Conservation (phyloP, 2,329 filamentous ascomycete genomes). For the Calonectria honghensis region DNA sequence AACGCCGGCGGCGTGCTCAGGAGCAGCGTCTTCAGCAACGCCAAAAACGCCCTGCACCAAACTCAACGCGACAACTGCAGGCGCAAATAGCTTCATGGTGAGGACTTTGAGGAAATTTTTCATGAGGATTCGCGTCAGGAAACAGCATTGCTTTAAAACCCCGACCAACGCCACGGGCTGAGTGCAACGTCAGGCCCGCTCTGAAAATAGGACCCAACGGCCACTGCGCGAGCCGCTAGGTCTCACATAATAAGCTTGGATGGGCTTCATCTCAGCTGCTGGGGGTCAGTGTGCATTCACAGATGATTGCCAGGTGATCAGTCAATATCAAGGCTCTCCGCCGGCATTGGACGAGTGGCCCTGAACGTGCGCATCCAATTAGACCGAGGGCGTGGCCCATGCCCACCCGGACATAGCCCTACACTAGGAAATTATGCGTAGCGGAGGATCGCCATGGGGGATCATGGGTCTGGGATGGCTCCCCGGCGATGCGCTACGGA, state of each 20-base stretch:
- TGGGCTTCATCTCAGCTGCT: constrained; percentile 1
- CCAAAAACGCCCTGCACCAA: constrained; percentile 38
- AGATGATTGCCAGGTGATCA: constrained; percentile 24
- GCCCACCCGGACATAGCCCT: constrained; percentile 6
- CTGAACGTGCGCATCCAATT: constrained; percentile 20
- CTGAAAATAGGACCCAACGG: not conserved
- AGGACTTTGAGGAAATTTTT: not conserved
- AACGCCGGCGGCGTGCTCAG: constrained; percentile 28
- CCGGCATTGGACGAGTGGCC: not conserved
- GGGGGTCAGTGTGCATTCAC: constrained; percentile 5
- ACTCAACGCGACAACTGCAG: constrained; percentile 32
- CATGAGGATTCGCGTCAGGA: not conserved
- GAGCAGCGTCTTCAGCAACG: constrained; percentile 31
- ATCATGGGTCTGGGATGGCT: constrained; percentile 18
- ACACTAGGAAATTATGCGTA: constrained; percentile 26
- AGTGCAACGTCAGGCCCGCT: not conserved
- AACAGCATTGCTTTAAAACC: constrained; percentile 8
- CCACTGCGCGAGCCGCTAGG: not conserved
- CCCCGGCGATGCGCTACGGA: constrained; percentile 9
- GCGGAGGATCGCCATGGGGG: constrained; percentile 18
- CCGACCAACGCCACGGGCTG: not conserved
- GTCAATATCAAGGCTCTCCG: constrained; percentile 5
- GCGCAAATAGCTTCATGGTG: constrained; percentile 24
- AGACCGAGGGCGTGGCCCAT: constrained; percentile 23
- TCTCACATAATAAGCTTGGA: constrained; percentile 24